Evolutionary conservation across 345 rosid species (phyloP).

Genomic region (thale cress (Arabidopsis thaliana)): DNA sequence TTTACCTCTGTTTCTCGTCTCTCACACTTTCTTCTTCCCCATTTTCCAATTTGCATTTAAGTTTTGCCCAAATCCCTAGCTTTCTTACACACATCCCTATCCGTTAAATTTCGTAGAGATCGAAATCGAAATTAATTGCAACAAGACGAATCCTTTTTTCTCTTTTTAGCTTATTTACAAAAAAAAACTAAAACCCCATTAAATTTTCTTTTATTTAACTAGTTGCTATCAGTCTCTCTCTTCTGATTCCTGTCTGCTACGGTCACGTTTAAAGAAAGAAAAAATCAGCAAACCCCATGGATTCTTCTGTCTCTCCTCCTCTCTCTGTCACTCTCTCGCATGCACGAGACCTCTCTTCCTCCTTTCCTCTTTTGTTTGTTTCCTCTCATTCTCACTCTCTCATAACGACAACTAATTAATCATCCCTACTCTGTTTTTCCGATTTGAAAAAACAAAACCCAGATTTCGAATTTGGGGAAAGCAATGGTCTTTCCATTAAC

Average conservation of each 20-base stretch:
- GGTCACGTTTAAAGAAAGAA: slow-evolving; percentile 39
- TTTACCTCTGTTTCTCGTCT: slow-evolving; percentile 18
- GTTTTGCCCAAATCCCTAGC: slow-evolving; percentile 42
- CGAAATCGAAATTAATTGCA: slow-evolving; percentile 34
- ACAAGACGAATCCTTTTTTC: slow-evolving; percentile 35
- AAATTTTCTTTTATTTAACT: no score
- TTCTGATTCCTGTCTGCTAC: slow-evolving; percentile 40
- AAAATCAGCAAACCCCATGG: slow-evolving; percentile 44
- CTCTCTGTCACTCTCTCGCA: slow-evolving; percentile 45
- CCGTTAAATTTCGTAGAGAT: slow-evolving; percentile 39
- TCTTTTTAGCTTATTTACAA: background rate
- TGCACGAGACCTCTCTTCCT: slow-evolving; percentile 41
- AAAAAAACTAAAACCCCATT: background rate
- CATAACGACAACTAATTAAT: background rate
- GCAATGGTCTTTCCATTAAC: slow-evolving; percentile 41
- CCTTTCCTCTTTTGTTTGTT: slow-evolving; percentile 18
- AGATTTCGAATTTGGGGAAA: slow-evolving; percentile 37
- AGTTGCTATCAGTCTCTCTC: slow-evolving; percentile 29
- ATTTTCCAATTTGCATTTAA: slow-evolving; percentile 32
- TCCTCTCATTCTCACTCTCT: background rate
- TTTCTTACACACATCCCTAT: slow-evolving; percentile 48
- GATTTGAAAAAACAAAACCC: slow-evolving; percentile 5
- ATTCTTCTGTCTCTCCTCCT: slow-evolving; percentile 28
- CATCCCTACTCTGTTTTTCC: background rate
- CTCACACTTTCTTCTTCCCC: slow-evolving; percentile 48